Evolutionary conservation across 2,329 filamentous ascomycete species (phyloP), one percentile per base, ranked within the genome.

Genomic region (Cercospora canescens): DNA sequence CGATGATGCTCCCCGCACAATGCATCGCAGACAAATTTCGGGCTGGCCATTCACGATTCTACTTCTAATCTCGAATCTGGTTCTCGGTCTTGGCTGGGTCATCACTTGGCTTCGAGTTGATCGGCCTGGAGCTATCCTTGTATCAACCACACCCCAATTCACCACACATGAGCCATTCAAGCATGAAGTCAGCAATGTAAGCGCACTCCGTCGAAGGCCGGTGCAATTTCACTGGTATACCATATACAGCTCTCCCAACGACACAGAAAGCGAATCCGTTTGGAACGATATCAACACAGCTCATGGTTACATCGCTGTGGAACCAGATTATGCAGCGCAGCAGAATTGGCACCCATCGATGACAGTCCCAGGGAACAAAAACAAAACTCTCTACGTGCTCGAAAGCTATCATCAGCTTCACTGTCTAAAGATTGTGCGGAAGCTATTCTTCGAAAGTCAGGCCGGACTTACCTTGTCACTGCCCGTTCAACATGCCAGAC

Each of bases 361-460:
- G 58, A 30, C 65, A 16, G 54, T 65, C 12, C 66, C 66, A 6
- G 50, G 56, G 6, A 26, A 61, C 35, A 16, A 55, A 35, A 50
- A 41, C n/a, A 59, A 65, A 41, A 60, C 48, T 11, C 58, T 70
- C 2, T 70, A 70, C 57, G 50, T 66, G 3, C 59, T 70, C n/a
- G 68, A 70, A 55, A 56, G 58, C 14, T 68, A 70, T 14, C 68
- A 70, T 56, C 61, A 65, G 32, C 60, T 70, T 16, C 68, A 70
- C 48, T 70, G 68, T 54, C 41, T 70, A 34, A 67, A 63, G 30
- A 67, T 67, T 34, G 62, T 65, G 24, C 52, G 65, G 24, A 58
- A 52, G 35, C 37, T 65, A 6, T 65, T 67, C 21, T 57, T 65
- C 35, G 57, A 67, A 45, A 56, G 45, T 21, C 24, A 62, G 6